phyloP scores from a whole-genome alignment of 2,329 filamentous ascomycete genomes.

The Aspergillus sp. region DNA sequence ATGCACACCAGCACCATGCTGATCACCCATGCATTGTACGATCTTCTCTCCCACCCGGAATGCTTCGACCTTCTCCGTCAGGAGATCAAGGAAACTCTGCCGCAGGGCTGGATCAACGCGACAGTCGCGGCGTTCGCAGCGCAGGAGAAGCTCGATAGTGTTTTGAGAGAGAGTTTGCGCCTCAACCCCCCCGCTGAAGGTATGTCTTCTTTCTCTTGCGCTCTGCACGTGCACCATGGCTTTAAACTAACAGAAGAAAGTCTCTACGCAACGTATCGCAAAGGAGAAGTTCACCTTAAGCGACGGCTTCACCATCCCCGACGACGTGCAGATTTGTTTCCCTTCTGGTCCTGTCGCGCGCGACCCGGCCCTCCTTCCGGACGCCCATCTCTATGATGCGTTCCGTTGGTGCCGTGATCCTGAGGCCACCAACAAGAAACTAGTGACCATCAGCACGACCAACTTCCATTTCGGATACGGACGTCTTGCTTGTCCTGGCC shows the following conservation, averaged over 20 bases:
- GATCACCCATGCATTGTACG: slow-evolving; percentile 47
- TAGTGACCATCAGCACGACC: slow-evolving; percentile 17
- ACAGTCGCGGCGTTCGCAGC: slow-evolving; percentile 17
- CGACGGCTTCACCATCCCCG: slow-evolving; percentile 22
- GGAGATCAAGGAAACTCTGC: slow-evolving; percentile 40
- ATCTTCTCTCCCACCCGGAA: slow-evolving; percentile 50
- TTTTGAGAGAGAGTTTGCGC: slow-evolving; percentile 28
- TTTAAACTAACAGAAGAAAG: slow-evolving; percentile 10
- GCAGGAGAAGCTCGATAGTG: slow-evolving; percentile 25
- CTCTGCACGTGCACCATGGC: neutral
- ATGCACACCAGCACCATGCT: slow-evolving; percentile 28
- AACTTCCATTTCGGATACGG: slow-evolving; percentile 30
- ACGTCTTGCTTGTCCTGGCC: slow-evolving; percentile 23
- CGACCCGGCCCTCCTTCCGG: slow-evolving; percentile 20
- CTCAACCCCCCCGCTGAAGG: slow-evolving; percentile 27
- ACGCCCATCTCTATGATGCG: slow-evolving; percentile 23
- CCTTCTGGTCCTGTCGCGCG: slow-evolving; percentile 26
- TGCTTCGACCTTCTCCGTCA: slow-evolving; percentile 50
- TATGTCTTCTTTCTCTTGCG: slow-evolving; percentile 7
- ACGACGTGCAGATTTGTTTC: slow-evolving; percentile 27
- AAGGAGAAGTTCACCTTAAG: slow-evolving; percentile 22
- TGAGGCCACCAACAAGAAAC: slow-evolving; percentile 12
- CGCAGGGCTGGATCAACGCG: slow-evolving; percentile 23
- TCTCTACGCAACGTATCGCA: slow-evolving; percentile 28
- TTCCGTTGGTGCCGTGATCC: slow-evolving; percentile 27